phyloP scores from a whole-genome alignment of 1,139 yeast genomes.

The Candida sp. region DNA sequence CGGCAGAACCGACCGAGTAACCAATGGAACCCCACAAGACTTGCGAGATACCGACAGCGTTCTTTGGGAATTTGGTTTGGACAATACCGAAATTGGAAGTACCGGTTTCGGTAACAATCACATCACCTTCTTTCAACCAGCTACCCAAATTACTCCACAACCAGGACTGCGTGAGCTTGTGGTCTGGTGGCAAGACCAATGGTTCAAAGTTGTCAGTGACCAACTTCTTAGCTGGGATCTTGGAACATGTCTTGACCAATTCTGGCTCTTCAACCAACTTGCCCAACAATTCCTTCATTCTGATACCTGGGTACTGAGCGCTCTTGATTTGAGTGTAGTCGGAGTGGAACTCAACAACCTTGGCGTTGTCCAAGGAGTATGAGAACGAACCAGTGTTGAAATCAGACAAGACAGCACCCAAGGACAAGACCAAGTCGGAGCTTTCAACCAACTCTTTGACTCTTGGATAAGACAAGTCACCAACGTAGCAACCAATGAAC shows the following conservation, averaged over 20 bases:
- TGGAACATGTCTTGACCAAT: constrained; percentile 44
- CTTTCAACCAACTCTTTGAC: constrained; percentile 71
- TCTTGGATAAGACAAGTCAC: constrained; percentile 28
- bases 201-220: constrained; percentile 28
- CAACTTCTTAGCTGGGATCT: constrained; percentile 47
- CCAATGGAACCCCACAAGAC: constrained; percentile 94
- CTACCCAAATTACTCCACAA: constrained; percentile 77
- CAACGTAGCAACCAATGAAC: constrained; percentile 17
- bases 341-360: constrained; percentile 89
- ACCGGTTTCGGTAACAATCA: constrained; percentile 86
- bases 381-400: constrained; percentile 92
- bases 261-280: neutral
- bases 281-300: constrained; percentile 62
- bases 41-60: constrained; percentile 81
- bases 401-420: constrained; percentile 86
- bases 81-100: constrained; percentile 90
- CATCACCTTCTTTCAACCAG: constrained; percentile 81
- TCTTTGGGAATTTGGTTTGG: constrained; percentile 76
- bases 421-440: constrained; percentile 76
- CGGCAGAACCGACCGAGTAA: constrained; percentile 82
- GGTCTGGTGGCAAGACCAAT: constrained; percentile 18
- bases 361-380: constrained; percentile 77
- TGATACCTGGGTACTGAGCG: constrained; percentile 79
- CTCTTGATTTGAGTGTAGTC: constrained; percentile 78
- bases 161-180: constrained; percentile 70